A percentile compares a stretch with the other conserved stretches of the same genome.
These are phyloP conservation scores for Verticillium klebahnii DNA, from an alignment of 2,329 filamentous ascomycete species.

Conservation along the genomic window DNA sequence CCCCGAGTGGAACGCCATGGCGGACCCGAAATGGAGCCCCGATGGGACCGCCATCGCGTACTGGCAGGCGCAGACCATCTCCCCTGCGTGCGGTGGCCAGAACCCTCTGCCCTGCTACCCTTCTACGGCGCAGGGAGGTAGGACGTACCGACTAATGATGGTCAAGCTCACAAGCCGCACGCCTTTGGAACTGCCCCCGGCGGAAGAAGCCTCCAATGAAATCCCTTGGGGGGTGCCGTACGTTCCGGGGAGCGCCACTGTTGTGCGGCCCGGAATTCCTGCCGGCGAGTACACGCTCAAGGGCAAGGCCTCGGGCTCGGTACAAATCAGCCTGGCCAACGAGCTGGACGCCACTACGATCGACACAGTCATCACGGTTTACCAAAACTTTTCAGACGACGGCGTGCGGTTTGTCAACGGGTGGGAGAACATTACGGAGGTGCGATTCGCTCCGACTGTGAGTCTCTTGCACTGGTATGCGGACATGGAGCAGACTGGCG, in stretches of 20 bases:
- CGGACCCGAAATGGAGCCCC: constrained; percentile 35
- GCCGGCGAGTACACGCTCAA: constrained; percentile 16
- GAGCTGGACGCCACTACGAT: constrained; percentile 5
- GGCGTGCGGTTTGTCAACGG: constrained; percentile 25
- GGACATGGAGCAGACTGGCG: constrained; percentile 27
- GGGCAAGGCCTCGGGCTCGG: constrained; percentile 11
- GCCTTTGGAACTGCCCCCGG: constrained; percentile 15
- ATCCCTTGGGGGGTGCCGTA: constrained; percentile 30
- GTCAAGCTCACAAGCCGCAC: constrained; percentile 28
- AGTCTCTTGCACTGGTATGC: constrained; percentile 31
- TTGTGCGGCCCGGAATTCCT: not conserved
- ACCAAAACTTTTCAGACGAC: constrained; percentile 32
- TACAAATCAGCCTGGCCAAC: too few species aligned
- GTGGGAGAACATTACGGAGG: constrained; percentile 25
- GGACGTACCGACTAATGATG: constrained; percentile 35
- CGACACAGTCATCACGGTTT: constrained; percentile 22
- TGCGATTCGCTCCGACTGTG: constrained; percentile 13
- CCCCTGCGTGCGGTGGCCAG: constrained; percentile 35
- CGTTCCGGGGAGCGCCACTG: constrained; percentile 14
- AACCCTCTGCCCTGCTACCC: constrained; percentile 36
- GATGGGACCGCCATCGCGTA: constrained; percentile 39
- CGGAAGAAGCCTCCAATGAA: constrained; percentile 20
- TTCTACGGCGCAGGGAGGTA: constrained; percentile 31
- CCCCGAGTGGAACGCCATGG: constrained; percentile 41
- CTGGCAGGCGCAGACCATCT: constrained; percentile 30